Percentiles rank a stretch among this genome's conserved stretches.
Conservation (phyloP, 768 basidiomycete species). For the Gloeophyllum trabeum region DNA sequence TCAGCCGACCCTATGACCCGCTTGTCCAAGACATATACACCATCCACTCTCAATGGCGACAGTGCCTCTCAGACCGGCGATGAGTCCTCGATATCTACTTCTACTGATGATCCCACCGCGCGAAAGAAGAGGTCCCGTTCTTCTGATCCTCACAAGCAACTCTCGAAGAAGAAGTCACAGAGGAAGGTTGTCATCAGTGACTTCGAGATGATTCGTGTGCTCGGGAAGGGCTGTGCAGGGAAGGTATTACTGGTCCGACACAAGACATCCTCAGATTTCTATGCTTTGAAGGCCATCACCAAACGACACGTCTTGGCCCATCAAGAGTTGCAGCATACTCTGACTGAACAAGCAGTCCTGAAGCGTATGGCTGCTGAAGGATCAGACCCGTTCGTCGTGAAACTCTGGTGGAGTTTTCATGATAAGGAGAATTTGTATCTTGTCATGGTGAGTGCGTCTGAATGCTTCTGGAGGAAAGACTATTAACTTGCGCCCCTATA, state of each 20-base stretch:
- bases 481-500: constrained; percentile 13
- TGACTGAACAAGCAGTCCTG: constrained; percentile 93
- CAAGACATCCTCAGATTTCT: constrained; percentile 58
- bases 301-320: constrained; percentile 95
- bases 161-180: constrained; percentile 38
- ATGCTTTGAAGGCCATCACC: constrained; percentile 95
- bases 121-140: constrained; percentile 47
- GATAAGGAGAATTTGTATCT: constrained; percentile 96
- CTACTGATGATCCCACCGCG: constrained; percentile 24
- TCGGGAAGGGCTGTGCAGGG: constrained; percentile 96
- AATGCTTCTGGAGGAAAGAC: background rate
- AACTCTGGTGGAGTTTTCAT: constrained; percentile 96
- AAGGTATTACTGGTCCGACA: constrained; percentile 90
- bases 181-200: constrained; percentile 78
- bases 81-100: constrained; percentile 62
- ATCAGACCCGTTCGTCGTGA: constrained; percentile 90
- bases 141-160: constrained; percentile 35
- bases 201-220: constrained; percentile 94
- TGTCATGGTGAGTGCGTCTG: constrained; percentile 61
- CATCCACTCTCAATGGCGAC: constrained; percentile 18
- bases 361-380: constrained; percentile 87
- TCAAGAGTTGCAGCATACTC: constrained; percentile 91
- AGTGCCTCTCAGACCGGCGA: constrained; percentile 54
- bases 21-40: constrained; percentile 44
- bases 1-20: constrained; percentile 68